Evolutionary conservation across 257 asterid genomes (phyloP).

Genomic region (Nicotiana sylvestris): DNA sequence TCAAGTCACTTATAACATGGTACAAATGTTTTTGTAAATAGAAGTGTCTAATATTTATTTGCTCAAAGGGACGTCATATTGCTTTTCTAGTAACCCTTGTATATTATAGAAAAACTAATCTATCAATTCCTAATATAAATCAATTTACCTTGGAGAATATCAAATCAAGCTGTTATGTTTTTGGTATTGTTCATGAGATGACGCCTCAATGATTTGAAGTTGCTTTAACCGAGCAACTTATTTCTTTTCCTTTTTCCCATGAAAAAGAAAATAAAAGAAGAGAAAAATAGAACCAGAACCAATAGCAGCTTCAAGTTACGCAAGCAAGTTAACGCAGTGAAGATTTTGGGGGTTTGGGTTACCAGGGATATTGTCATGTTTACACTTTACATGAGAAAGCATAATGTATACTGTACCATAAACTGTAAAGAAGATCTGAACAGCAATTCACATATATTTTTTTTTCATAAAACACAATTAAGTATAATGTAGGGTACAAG

Average conservation of each 20-base stretch:
- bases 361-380: too few species aligned
- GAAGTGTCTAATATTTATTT: too few species aligned
- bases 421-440: background rate
- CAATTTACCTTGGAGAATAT: too few species aligned
- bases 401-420: too few species aligned
- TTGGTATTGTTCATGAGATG: background rate
- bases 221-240: background rate
- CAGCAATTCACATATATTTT: background rate
- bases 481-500: background rate
- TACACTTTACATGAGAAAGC: too few species aligned
- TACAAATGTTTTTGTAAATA: too few species aligned
- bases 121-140: too few species aligned
- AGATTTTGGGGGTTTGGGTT: too few species aligned
- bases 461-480: background rate
- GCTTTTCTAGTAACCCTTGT: background rate
- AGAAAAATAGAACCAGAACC: background rate
- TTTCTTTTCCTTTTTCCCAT: background rate
- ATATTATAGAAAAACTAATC: background rate
- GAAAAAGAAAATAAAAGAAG: background rate
- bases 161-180: too few species aligned
- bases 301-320: too few species aligned
- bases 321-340: too few species aligned
- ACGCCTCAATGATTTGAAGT: background rate
- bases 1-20: too few species aligned
- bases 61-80: background rate